phyloP scores from a whole-genome alignment of 2,329 filamentous ascomycete genomes.

The Arthrobotrys megalospora region DNA sequence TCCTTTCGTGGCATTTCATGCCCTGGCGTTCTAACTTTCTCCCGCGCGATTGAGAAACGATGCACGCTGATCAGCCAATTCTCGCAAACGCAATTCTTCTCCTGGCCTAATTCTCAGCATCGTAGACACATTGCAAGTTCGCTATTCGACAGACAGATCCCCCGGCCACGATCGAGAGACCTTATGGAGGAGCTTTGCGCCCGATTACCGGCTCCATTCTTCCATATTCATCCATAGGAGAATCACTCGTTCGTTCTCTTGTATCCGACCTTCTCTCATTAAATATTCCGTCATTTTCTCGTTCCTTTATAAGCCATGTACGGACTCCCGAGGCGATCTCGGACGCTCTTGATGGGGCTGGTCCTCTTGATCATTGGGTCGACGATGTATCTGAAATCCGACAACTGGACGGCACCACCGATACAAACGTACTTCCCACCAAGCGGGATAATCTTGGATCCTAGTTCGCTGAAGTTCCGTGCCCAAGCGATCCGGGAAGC shows the following conservation, averaged over 20 bases:
- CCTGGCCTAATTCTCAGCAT: neutral
- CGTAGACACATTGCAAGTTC: neutral
- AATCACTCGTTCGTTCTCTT: slow-evolving; percentile 7
- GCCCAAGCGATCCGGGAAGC: slow-evolving; percentile 77
- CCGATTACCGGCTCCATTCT: neutral
- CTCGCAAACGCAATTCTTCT: slow-evolving; percentile 39
- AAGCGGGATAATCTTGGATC: slow-evolving; percentile 29
- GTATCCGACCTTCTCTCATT: neutral
- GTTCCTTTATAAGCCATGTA: slow-evolving; percentile 27
- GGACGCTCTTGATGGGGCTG: slow-evolving; percentile 34
- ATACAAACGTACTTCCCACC: slow-evolving; percentile 31
- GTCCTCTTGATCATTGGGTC: slow-evolving; percentile 32
- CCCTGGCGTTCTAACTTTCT: slow-evolving; percentile 1
- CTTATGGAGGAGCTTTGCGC: slow-evolving; percentile 29
- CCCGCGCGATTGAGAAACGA: slow-evolving; percentile 7
- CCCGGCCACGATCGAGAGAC: neutral
- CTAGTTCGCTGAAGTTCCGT: slow-evolving; percentile 64
- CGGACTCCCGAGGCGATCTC: slow-evolving; percentile 38
- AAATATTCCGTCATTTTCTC: neutral
- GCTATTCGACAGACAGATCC: neutral
- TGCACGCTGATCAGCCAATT: slow-evolving; percentile 23
- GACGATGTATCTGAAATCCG: slow-evolving; percentile 25
- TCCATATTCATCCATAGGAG: neutral
- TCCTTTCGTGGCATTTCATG: slow-evolving; percentile 6
- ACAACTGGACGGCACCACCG: slow-evolving; percentile 4